phyloP scores from a whole-genome alignment of 164 flowering plant genomes.

The Tetracentron sinense region DNA sequence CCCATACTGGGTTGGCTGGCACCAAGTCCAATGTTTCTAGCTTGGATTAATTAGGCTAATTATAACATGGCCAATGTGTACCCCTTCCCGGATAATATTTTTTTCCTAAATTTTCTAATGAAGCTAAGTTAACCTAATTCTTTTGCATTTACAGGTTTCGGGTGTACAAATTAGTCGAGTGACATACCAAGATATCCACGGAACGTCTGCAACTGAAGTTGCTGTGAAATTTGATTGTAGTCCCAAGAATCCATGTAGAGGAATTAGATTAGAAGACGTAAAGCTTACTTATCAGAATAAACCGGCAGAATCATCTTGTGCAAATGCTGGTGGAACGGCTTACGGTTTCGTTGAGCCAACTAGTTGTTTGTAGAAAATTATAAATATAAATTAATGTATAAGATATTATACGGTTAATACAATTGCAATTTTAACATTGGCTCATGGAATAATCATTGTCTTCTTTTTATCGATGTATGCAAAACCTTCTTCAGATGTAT shows the following conservation, averaged over 20 bases:
- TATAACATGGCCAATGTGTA: too few relatives aligned
- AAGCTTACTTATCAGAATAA: constrained; percentile 30
- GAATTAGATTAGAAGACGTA: constrained; percentile 35
- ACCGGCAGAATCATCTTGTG: constrained; percentile 27
- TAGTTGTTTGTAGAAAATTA: constrained; percentile 27
- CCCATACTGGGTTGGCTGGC: too few relatives aligned
- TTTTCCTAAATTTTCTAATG: too few relatives aligned
- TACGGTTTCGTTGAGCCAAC: constrained; percentile 29
- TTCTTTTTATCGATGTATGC: too few relatives aligned
- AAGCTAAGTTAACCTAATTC: too few relatives aligned
- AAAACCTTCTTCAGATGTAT: too few relatives aligned
- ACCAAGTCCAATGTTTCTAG: too few relatives aligned
- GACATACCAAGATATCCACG: constrained; percentile 35
- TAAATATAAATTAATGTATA: neutral
- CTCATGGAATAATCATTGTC: too few relatives aligned
- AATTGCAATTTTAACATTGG: too few relatives aligned
- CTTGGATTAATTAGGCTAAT: too few relatives aligned
- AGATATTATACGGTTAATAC: too few relatives aligned
- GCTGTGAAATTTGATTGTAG: constrained; percentile 53
- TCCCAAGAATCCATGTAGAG: constrained; percentile 32
- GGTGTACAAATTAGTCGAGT: constrained; percentile 41
- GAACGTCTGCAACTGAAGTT: constrained; percentile 45
- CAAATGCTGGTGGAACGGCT: constrained; percentile 29
- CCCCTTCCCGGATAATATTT: too few relatives aligned
- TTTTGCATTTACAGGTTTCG: constrained; percentile 19